A percentile compares a stretch with the other conserved stretches of the same genome.
Evolutionary conservation across 2,329 filamentous ascomycete species (phyloP).

Genomic region (Stagonosporopsis cucurbitacearum): DNA sequence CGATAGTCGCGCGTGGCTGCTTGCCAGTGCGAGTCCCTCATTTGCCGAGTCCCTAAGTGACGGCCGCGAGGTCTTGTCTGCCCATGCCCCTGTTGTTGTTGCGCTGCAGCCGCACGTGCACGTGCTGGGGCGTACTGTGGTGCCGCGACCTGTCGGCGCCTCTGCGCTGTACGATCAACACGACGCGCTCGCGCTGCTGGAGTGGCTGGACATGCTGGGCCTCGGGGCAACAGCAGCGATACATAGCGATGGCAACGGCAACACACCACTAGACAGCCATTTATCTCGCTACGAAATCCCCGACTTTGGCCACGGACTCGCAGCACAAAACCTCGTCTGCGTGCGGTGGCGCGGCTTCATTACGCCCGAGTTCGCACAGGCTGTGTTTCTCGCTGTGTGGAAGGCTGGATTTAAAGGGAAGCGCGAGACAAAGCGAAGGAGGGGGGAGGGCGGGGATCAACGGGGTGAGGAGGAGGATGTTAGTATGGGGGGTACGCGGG

Average conservation of each 20-base stretch:
- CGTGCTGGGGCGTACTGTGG: conserved; percentile 30
- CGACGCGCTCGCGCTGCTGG: conserved; percentile 70
- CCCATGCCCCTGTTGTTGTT: conserved; percentile 43
- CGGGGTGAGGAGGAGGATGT: not conserved
- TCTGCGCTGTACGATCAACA: conserved; percentile 61
- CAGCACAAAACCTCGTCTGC: conserved; percentile 37
- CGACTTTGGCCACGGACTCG: conserved; percentile 35
- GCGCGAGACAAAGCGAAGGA: conserved; percentile 18
- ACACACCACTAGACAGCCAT: conserved; percentile 71
- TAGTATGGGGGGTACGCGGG: conserved; percentile 12
- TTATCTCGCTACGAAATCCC: conserved; percentile 72
- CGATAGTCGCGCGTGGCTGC: conserved; percentile 75
- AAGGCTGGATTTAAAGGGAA: conserved; percentile 28
- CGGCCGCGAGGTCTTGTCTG: conserved; percentile 34
- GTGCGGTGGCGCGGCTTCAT: conserved; percentile 56
- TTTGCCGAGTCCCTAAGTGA: conserved; percentile 31
- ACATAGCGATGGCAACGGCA: conserved; percentile 61
- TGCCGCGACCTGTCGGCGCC: conserved; percentile 45
- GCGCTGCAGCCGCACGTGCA: conserved; percentile 32
- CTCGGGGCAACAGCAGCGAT: conserved; percentile 70
- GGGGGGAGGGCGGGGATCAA: conserved; percentile 1
- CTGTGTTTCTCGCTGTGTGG: conserved; percentile 36
- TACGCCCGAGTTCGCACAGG: conserved; percentile 42
- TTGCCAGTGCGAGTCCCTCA: conserved; percentile 64
- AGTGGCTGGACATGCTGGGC: conserved; percentile 75